These are phyloP conservation scores for Plasmodium gonderi DNA, from an alignment of 169 alveolate species.

Conservation along the genomic window DNA sequence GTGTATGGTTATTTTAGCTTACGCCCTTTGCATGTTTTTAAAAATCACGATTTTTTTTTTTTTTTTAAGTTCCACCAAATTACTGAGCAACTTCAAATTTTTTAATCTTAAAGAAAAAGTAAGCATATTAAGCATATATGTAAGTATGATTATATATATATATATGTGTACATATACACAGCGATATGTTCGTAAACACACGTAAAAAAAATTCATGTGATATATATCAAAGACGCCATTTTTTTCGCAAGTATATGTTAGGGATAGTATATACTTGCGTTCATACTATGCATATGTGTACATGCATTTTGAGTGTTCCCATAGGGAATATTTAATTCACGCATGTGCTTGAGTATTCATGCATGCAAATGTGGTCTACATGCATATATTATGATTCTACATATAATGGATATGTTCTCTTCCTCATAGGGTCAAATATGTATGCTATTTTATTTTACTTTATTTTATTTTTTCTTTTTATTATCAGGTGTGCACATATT, in stretches of 20 bases:
- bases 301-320: background rate
- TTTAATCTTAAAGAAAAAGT: slow-evolving; percentile 37
- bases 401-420: background rate
- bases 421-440: background rate
- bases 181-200: background rate
- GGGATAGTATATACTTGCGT: too few species aligned
- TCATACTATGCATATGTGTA: too few species aligned
- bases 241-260: background rate
- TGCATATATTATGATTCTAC: background rate
- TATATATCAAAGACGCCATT: background rate
- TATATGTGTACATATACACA: background rate
- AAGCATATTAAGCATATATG: background rate
- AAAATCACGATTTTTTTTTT: background rate
- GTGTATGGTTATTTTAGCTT: background rate
- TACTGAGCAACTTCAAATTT: slow-evolving; percentile 65
- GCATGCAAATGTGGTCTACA: background rate
- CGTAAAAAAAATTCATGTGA: background rate
- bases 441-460: too few species aligned
- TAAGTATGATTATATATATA: background rate
- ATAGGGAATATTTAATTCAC: background rate
- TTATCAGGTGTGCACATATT: background rate
- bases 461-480: background rate
- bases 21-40: slow-evolving; percentile 27
- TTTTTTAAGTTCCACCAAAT: background rate
- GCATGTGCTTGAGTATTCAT: background rate